Base-by-base conservation (phyloP, 140 eudicot species). In the Anethum foeniculum region DNA sequence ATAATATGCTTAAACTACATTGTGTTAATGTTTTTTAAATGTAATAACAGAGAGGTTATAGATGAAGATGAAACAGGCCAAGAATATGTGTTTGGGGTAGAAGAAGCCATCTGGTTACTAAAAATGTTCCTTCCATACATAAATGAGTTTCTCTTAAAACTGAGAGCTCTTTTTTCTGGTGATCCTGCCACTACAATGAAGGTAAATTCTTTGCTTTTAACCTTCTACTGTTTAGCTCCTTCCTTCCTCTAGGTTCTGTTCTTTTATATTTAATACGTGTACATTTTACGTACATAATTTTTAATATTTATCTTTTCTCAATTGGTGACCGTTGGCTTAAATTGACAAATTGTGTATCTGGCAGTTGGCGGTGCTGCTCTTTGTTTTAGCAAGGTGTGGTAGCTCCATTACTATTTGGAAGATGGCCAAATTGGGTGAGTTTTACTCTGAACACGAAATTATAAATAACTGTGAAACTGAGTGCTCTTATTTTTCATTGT, bases 151-250 rank as follows among this genome's bases (percentile, higher is more conserved):
- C 90, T 94, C 7, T 73, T 89, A 51, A 94, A 92, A 75, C 80
- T 92, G 30, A 92, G 89, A 89, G 94, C 90, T 64, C 90, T 94
- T 78, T 94, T 94, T 81, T 94, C 97, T 64, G 98, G 98, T 77
- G 94, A 94, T 88, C 98, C 98, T 77, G 83, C 94, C 32, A 92
- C 93, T 47, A 94, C 98, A 78, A 92, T 94, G 98, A 94, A 94
- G 97, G 98, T 91, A 75, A 71, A 56, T 34, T 81, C 54, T 39
- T 44, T 60, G 25, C 52, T 16, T 78, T 27, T 27, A 25, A 34
- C 71, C 65, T 56, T 32, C 11, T 34, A 48, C 60, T 49, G 3
- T 0, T 7, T 41, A 39, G 30, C 52, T 48, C 25, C 5, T 43
- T 46, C 75, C 82, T 54, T 32, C 28, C 27, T 60, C 47, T 90